Base-by-base conservation (phyloP, 73 alveolate species). In the Paramecium sexaurelia region DNA sequence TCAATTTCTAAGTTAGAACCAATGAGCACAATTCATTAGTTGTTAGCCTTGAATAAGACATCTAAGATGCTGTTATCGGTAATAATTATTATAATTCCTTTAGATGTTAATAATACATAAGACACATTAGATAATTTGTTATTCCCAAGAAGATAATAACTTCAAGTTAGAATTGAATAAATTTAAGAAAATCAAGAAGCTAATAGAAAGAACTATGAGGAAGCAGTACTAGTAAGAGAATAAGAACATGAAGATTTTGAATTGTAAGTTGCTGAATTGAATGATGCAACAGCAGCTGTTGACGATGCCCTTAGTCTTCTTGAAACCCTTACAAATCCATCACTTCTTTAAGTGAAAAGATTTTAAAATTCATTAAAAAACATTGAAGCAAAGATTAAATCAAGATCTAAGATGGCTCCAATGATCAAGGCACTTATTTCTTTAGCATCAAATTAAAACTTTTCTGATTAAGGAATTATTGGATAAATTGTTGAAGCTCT, bases 61-160 rank as follows among this genome's bases (percentile, higher is more conserved):
- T 78, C 33, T 40, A 78, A 78, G 90, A 78, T 43, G 90, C 90
- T 41, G 73, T 24, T 19, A 78, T 78, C 24, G 90, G 90, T 78
- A 78, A 19, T 19, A 17, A 41, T 20, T n/a, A 15, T 41, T 24
- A 78, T 43, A 22, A 78, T 41, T 20, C 35, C 20, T 32, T 11
- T 71, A 78, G 90, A 78, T 78, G 90, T 78, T 22, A 43, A 78
- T 33, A 78, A 39, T 19, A 78, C 90, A 20, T 43, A 78, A 78
- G 90, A 78, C 55, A 78, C 90, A 29, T 43, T 78, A 26, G 90
- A 78, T 43, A 78, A 78, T 40, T 78, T 78, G n/a, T 43, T 78
- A 19, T 78, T 78, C 90, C 90, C 90, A 78, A 78, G 90, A 78
- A 78, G 55, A 43, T n/a, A n/a, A 78, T 78, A 78, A 22, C 90